Conservation (phyloP, 345 rosid species). For the Gossypium mustelinum region DNA sequence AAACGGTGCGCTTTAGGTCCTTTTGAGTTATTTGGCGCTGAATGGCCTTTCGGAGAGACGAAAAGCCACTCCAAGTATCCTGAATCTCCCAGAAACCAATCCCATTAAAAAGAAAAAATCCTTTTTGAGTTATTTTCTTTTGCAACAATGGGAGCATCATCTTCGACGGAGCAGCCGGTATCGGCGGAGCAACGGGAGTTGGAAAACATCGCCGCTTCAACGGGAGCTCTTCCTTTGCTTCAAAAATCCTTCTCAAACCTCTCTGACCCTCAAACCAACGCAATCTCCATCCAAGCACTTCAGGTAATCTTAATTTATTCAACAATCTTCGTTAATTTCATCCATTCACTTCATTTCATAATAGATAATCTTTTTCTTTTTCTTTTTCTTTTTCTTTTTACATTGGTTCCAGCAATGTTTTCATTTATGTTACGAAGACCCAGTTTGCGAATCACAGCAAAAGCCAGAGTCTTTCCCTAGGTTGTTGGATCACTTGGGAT, state of each 20-base stretch:
- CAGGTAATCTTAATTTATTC: slow-evolving; percentile 38
- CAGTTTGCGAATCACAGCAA: slow-evolving; percentile 35
- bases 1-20: background rate
- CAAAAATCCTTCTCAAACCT: slow-evolving; percentile 58
- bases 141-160: slow-evolving; percentile 66
- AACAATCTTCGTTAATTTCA: background rate
- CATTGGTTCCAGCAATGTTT: slow-evolving; percentile 57
- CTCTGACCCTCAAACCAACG: slow-evolving; percentile 47
- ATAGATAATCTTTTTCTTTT: background rate
- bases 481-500: slow-evolving; percentile 56
- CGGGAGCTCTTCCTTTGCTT: slow-evolving; percentile 68
- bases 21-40: background rate
- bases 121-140: background rate
- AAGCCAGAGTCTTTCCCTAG: slow-evolving; percentile 40
- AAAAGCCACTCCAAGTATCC: background rate
- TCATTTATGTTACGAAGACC: slow-evolving; percentile 33
- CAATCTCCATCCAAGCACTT: slow-evolving; percentile 46
- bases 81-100: background rate
- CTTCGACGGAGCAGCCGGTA: slow-evolving; percentile 47
- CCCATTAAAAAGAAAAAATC: background rate
- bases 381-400: background rate
- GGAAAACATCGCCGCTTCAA: slow-evolving; percentile 67
- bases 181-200: slow-evolving; percentile 51
- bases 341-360: background rate
- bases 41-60: background rate